Percentiles rank a stretch among this genome's conserved stretches.
phyloP scores from a whole-genome alignment of 1,284 basidiomycete species.

The Boletus hoseneyae region DNA sequence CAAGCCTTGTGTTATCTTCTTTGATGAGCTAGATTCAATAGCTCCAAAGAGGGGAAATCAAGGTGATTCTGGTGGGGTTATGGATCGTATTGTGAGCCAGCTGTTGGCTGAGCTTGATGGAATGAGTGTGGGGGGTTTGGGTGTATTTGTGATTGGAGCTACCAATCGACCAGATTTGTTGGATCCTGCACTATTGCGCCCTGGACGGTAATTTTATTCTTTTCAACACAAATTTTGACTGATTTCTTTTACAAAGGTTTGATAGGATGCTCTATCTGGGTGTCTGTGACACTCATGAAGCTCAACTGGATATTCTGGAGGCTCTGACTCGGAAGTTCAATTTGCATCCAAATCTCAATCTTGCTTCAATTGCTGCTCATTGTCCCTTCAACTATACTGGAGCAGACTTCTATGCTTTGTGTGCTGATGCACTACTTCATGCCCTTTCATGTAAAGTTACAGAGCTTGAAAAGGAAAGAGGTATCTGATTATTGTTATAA shows the following conservation, averaged over 20 bases:
- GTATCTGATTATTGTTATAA: conserved; percentile 31
- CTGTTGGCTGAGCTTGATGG: conserved; percentile 96
- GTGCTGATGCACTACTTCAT: conserved; percentile 94
- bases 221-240: not conserved
- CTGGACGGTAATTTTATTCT: conserved; percentile 62
- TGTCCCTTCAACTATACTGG: conserved; percentile 96
- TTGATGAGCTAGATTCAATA: conserved; percentile 96
- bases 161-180: conserved; percentile 96
- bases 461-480: conserved; percentile 72
- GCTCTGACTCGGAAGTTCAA: conserved; percentile 94
- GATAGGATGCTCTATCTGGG: conserved; percentile 97
- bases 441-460: conserved; percentile 91
- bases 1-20: conserved; percentile 92
- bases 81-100: conserved; percentile 97
- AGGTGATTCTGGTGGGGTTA: conserved; percentile 94
- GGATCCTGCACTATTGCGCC: conserved; percentile 89
- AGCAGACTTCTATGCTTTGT: conserved; percentile 97
- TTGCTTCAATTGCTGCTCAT: conserved; percentile 64
- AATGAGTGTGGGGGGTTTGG: conserved; percentile 62
- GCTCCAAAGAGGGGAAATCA: conserved; percentile 96
- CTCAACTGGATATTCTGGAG: conserved; percentile 84
- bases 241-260: conserved; percentile 56
- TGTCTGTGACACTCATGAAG: conserved; percentile 84
- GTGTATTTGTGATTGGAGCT: conserved; percentile 96
- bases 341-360: conserved; percentile 67